phyloP scores from a whole-genome alignment of 176 grass and related monocot species.

The Carex myosuroides region DNA sequence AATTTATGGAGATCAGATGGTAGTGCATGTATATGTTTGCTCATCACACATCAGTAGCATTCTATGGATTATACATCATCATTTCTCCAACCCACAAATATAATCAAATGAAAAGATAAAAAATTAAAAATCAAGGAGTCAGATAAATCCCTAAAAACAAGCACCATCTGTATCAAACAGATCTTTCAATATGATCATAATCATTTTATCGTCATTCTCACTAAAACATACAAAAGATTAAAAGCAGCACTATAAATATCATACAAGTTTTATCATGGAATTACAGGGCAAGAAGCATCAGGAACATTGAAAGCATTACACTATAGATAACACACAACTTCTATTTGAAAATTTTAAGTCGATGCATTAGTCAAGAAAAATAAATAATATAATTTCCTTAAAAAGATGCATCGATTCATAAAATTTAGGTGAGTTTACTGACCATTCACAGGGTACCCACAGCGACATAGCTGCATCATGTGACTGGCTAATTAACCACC shows the following conservation, averaged over 20 bases:
- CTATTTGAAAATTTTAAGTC: background rate
- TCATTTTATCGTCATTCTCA: background rate
- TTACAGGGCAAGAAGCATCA: too few species aligned
- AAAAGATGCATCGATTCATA: background rate
- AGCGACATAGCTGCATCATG: constrained; percentile 1
- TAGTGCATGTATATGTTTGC: background rate
- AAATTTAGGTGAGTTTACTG: constrained; percentile 23
- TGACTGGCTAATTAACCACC: constrained; percentile 31
- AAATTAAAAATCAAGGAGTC: background rate
- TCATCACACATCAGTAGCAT: background rate
- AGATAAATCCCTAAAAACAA: background rate
- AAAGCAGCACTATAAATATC: background rate
- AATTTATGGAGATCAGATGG: background rate
- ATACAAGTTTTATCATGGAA: background rate
- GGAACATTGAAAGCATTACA: background rate
- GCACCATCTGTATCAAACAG: background rate
- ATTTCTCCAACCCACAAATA: background rate
- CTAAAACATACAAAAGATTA: background rate
- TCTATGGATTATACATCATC: constrained; percentile 12
- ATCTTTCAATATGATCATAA: background rate
- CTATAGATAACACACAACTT: background rate
- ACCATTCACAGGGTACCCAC: constrained; percentile 14
- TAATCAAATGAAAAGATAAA: background rate
- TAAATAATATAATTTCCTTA: background rate
- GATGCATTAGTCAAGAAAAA: constrained; percentile 1